Conservation (phyloP, 2,329 filamentous ascomycete genomes). For the Fusarium nisikadoi region DNA sequence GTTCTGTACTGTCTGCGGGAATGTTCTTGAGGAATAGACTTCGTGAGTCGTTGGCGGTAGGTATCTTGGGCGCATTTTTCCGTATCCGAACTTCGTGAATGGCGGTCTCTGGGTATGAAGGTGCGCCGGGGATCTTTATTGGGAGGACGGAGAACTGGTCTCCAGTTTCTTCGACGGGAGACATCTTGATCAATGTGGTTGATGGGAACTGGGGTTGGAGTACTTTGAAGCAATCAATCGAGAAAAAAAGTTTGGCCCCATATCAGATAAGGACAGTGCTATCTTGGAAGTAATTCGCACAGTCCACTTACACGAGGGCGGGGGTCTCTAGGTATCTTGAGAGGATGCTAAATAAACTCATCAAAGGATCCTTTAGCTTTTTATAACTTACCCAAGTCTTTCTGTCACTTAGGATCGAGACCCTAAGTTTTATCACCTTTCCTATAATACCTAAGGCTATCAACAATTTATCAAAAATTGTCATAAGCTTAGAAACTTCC, state of each 20-base stretch:
- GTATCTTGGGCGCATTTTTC: slow-evolving; percentile 81
- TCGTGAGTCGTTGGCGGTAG: slow-evolving; percentile 77
- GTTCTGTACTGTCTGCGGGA: slow-evolving; percentile 83
- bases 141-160: slow-evolving; percentile 77
- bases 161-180: slow-evolving; percentile 36
- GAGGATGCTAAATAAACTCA: not conserved
- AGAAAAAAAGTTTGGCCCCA: slow-evolving; percentile 40
- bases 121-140: slow-evolving; percentile 70
- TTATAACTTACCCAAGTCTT: not conserved
- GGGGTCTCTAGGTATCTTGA: too few relatives aligned
- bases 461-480: not conserved
- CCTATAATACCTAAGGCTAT: not conserved
- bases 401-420: accelerated
- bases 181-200: slow-evolving; percentile 42
- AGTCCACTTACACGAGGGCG: slow-evolving; percentile 10
- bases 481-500: not conserved
- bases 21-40: slow-evolving; percentile 93
- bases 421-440: not conserved
- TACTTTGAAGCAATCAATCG: slow-evolving; percentile 18
- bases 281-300: not conserved
- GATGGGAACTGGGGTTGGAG: not conserved
- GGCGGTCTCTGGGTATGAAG: slow-evolving; percentile 69
- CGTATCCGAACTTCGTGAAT: slow-evolving; percentile 90
- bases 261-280: slow-evolving; percentile 18
- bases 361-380: not conserved